Percentiles rank a stretch among this genome's conserved stretches.
These are phyloP conservation scores for Phialophora chinensis DNA, from an alignment of 2,329 filamentous ascomycete species.

Conservation along the genomic window DNA sequence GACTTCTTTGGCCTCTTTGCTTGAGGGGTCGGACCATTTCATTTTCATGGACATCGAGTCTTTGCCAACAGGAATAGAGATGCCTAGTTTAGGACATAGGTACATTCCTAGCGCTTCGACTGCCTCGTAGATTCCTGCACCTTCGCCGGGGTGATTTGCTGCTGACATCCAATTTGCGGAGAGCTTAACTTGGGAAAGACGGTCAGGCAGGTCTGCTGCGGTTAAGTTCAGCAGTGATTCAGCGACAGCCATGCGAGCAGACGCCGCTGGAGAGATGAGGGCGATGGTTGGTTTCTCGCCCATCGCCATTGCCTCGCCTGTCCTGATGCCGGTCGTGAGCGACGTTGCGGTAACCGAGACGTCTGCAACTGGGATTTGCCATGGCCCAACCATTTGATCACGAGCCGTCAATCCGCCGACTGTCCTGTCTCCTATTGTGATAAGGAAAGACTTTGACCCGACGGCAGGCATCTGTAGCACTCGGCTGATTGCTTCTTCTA, in stretches of 20 bases:
- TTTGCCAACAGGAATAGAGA: conserved; percentile 95
- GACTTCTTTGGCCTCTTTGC: conserved; percentile 76
- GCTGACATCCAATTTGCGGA: conserved; percentile 99
- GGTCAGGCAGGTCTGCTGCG: conserved; percentile 74
- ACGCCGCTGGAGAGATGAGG: conserved; percentile 85
- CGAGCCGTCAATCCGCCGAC: conserved; percentile 87
- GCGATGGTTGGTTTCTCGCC: conserved; percentile 90
- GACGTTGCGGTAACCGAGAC: conserved; percentile 90
- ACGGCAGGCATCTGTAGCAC: conserved; percentile 87
- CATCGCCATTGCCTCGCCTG: conserved; percentile 97
- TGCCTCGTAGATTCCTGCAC: conserved; percentile 88
- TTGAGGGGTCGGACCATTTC: conserved; percentile 78
- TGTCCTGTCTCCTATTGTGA: conserved; percentile 92
- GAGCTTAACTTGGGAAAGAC: conserved; percentile 79
- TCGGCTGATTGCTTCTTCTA: conserved; percentile 75
- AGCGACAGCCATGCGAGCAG: conserved; percentile 93
- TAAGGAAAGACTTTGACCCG: conserved; percentile 95
- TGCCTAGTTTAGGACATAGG: conserved; percentile 84
- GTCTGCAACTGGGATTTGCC: conserved; percentile 93
- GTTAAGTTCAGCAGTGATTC: conserved; percentile 93
- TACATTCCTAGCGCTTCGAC: conserved; percentile 93
- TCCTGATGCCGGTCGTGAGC: conserved; percentile 72
- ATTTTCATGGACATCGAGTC: conserved; percentile 99
- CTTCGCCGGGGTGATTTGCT: conserved; percentile 90
- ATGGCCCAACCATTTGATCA: conserved; percentile 95